These are phyloP conservation scores for Penicillium nucicola DNA, from an alignment of 495 filamentous ascomycete species.

Conservation along the genomic window DNA sequence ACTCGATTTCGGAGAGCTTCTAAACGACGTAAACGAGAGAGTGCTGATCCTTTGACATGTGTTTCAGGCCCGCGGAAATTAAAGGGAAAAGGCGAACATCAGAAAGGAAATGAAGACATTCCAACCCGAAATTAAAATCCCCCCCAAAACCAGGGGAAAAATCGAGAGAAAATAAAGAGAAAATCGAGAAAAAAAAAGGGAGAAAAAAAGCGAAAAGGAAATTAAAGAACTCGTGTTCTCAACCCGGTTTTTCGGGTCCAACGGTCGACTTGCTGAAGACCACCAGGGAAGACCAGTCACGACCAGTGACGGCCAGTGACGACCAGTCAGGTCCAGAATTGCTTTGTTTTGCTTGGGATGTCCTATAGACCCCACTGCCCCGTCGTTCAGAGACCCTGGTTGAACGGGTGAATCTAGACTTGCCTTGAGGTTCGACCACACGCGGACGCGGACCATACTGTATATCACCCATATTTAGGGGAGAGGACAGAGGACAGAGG, in stretches of 20 bases:
- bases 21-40: background rate
- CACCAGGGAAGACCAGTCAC: too few species aligned
- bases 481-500: too few species aligned
- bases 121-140: too few species aligned
- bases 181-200: background rate
- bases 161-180: background rate
- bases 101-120: background rate
- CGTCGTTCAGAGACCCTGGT: slow-evolving; percentile 14
- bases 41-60: slow-evolving; percentile 23
- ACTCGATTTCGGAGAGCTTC: too few species aligned
- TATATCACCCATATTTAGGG: too few species aligned
- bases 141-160: too few species aligned
- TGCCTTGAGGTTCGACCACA: too few species aligned
- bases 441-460: too few species aligned
- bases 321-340: too few species aligned
- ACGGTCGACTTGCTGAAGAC: background rate
- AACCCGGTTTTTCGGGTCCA: background rate
- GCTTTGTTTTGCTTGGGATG: too few species aligned
- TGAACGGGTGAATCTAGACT: too few species aligned
- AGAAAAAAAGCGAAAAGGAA: background rate
- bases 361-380: slow-evolving; percentile 1
- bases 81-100: background rate
- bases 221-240: background rate
- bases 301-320: too few species aligned
- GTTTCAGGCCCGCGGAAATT: slow-evolving; percentile 28